phyloP scores from a whole-genome alignment of 257 asterid species.

The Catharanthus roseus region DNA sequence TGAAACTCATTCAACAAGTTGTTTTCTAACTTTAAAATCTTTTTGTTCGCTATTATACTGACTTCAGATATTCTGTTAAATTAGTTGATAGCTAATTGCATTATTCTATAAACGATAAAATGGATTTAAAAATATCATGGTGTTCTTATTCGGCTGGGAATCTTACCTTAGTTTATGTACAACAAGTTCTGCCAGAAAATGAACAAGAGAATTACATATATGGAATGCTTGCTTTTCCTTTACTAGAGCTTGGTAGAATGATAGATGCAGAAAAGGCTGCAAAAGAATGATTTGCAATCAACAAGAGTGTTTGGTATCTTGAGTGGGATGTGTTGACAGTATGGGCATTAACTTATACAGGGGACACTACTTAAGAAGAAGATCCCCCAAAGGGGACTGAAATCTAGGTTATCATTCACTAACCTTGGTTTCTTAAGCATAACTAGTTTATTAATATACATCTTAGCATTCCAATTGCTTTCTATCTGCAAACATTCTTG shows the following conservation, averaged over 20 bases:
- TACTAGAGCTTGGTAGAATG: constrained; percentile 80
- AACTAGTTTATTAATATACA: not conserved
- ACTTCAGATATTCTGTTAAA: not conserved
- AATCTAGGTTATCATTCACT: constrained; percentile 45
- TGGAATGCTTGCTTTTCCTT: constrained; percentile 89
- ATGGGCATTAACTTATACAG: constrained; percentile 61
- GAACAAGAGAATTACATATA: constrained; percentile 56
- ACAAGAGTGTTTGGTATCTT: constrained; percentile 63
- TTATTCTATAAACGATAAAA: not conserved
- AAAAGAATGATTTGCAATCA: constrained; percentile 61
- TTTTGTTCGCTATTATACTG: not conserved
- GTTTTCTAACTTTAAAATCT: not conserved
- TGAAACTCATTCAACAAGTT: constrained; percentile 81
- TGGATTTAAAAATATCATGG: not conserved
- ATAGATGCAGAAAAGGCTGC: constrained; percentile 77
- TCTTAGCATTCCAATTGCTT: constrained; percentile 1
- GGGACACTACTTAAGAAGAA: constrained; percentile 55
- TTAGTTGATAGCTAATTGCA: not conserved
- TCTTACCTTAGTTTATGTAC: constrained; percentile 12
- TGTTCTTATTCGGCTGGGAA: not conserved
- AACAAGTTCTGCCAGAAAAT: constrained; percentile 69
- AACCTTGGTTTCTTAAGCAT: not conserved
- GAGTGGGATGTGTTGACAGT: constrained; percentile 85
- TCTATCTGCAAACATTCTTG: constrained; percentile 44
- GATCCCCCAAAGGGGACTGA: constrained; percentile 61